Conservation (phyloP, 106 monocot species). For the Platanthera zijinensis region DNA sequence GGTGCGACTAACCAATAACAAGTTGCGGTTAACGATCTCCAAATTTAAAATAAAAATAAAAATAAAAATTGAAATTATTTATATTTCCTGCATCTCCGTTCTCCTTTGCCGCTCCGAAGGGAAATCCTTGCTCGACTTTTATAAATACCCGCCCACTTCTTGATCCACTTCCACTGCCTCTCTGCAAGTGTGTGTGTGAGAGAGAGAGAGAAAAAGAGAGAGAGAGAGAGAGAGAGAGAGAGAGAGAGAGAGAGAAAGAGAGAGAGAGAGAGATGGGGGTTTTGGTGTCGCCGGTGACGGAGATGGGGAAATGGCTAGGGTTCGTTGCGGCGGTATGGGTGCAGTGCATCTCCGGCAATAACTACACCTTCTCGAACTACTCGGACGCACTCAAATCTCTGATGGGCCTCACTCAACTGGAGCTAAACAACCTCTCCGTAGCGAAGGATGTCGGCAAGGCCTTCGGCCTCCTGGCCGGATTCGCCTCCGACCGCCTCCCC, state of each 20-base stretch:
- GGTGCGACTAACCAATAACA: no score
- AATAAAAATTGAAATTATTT: no score
- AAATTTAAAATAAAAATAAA: no score
- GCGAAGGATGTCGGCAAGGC: conserved; percentile 93
- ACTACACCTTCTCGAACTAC: conserved; percentile 94
- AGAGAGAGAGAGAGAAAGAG: conserved; percentile 9
- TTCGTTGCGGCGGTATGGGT: conserved; percentile 91
- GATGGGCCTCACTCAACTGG: conserved; percentile 64
- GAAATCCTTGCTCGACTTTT: not conserved
- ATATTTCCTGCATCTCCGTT: no score
- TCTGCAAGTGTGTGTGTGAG: no score
- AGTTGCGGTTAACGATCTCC: no score
- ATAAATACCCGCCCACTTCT: not conserved
- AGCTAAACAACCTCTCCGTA: conserved; percentile 80
- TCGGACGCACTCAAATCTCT: conserved; percentile 65
- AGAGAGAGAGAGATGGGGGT: conserved; percentile 7
- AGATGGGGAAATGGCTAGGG: conserved; percentile 61
- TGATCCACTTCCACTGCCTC: not conserved
- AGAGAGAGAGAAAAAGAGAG: no score
- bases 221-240: no score
- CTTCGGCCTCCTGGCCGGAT: conserved; percentile 76
- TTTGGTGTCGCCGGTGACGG: conserved; percentile 9
- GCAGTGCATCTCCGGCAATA: conserved; percentile 88
- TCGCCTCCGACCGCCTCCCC: conserved; percentile 71
- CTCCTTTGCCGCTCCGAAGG: not conserved